Evolutionary conservation across 768 basidiomycete species (phyloP).

Genomic region (Lyophyllum decastes): DNA sequence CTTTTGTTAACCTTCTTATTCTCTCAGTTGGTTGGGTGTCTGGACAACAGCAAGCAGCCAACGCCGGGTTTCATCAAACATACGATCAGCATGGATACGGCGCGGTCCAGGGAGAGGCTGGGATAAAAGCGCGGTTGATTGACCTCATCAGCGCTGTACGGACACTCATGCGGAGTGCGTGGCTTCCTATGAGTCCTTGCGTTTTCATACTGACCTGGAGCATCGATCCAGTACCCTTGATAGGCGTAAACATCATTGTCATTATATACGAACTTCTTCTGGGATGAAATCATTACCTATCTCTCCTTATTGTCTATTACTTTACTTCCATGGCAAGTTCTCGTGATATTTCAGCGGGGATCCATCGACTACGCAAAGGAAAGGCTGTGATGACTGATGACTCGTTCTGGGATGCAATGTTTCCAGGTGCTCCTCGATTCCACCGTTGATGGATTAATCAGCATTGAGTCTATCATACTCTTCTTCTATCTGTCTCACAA

Average conservation of each 20-base stretch:
- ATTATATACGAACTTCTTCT: constrained; percentile 84
- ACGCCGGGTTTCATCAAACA: constrained; percentile 60
- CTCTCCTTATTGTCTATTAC: background rate
- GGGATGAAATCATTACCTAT: constrained; percentile 34
- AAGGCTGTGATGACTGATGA: background rate
- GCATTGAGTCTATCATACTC: constrained; percentile 70
- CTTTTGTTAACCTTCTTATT: constrained; percentile 17
- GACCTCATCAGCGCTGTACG: constrained; percentile 94
- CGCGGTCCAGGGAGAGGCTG: constrained; percentile 54
- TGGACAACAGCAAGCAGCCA: constrained; percentile 56
- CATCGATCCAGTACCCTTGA: constrained; percentile 76
- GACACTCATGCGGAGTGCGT: constrained; percentile 96
- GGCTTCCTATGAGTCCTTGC: constrained; percentile 3
- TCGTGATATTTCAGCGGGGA: constrained; percentile 5
- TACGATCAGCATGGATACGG: constrained; percentile 70
- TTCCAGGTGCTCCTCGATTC: background rate
- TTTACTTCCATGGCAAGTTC: constrained; percentile 4
- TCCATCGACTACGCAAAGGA: constrained; percentile 1
- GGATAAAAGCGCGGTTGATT: constrained; percentile 84
- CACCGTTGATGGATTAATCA: background rate
- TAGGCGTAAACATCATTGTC: constrained; percentile 82
- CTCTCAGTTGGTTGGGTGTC: constrained; percentile 82
- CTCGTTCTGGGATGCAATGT: background rate
- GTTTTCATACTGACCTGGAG: constrained; percentile 11
- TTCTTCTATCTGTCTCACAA: constrained; percentile 73